A percentile compares a stretch with the other conserved stretches of the same genome.
Evolutionary conservation across 129 eudicot genomes (phyloP).

Genomic region (Tanacetum coccineum): DNA sequence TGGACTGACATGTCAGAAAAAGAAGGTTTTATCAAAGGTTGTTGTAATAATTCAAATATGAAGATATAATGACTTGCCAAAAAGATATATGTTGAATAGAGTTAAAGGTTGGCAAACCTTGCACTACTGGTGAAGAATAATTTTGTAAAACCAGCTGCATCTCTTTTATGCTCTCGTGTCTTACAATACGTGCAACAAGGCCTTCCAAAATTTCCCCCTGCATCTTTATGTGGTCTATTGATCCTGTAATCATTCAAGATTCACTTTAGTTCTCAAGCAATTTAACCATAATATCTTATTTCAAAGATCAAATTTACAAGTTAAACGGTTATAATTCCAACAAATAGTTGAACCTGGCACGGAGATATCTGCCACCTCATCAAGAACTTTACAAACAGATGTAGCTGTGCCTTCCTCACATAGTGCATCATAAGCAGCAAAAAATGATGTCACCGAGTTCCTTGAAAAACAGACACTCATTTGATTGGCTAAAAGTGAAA

Average conservation of each 20-base stretch:
- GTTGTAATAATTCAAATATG: no score
- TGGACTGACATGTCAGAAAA: constrained; percentile 37
- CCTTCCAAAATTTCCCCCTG: constrained; percentile 99
- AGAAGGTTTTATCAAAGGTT: not conserved
- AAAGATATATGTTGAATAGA: no score
- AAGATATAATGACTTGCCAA: no score
- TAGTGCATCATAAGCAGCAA: constrained; percentile 90
- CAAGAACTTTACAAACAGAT: constrained; percentile 85
- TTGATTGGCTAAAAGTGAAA: constrained; percentile 7
- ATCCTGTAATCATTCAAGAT: constrained; percentile 41
- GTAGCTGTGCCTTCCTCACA: constrained; percentile 98
- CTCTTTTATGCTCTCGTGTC: constrained; percentile 69
- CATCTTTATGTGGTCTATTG: constrained; percentile 71
- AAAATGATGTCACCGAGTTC: constrained; percentile 83
- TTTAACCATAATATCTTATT: no score
- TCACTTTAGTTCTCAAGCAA: no score
- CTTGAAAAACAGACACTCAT: constrained; percentile 36
- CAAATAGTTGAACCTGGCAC: constrained; percentile 55
- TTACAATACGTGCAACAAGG: constrained; percentile 90
- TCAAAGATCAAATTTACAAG: no score
- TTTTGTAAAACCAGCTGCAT: constrained; percentile 76
- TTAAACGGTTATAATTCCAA: no score
- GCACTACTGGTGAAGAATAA: constrained; percentile 55
- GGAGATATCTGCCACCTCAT: constrained; percentile 88
- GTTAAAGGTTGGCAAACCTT: constrained; percentile 46